Evolutionary conservation across 805 yeast species (phyloP).

Genomic region (Saccharomycopsis fodiens): DNA sequence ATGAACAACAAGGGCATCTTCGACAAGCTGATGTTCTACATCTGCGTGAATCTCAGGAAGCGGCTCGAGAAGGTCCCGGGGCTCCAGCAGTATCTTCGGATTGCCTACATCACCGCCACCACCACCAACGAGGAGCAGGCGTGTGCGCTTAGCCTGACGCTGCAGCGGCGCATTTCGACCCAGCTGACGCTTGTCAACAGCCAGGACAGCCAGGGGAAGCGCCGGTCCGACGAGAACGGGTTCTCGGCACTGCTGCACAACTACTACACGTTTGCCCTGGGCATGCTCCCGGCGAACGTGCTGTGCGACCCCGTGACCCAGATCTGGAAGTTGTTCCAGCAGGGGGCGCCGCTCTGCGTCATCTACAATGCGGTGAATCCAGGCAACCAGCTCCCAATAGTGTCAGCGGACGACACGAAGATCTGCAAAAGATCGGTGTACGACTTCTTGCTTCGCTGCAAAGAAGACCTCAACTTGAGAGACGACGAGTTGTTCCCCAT

Average conservation of each 20-base stretch:
- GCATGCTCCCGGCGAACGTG: constrained; percentile 64
- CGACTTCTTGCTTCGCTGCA: constrained; percentile 83
- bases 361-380: constrained; percentile 68
- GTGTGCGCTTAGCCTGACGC: constrained; percentile 33
- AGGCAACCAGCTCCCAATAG: constrained; percentile 45
- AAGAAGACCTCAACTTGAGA: constrained; percentile 60
- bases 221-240: constrained; percentile 26
- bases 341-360: constrained; percentile 87
- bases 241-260: constrained; percentile 28
- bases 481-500: constrained; percentile 85
- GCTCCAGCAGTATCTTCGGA: constrained; percentile 56
- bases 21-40: constrained; percentile 61
- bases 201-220: constrained; percentile 17
- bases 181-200: neutral
- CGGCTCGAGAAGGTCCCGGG: constrained; percentile 55
- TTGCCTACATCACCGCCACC: constrained; percentile 62
- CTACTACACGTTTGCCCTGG: constrained; percentile 61
- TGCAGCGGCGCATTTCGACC: constrained; percentile 23
- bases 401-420: constrained; percentile 73
- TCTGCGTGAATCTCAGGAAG: constrained; percentile 49
- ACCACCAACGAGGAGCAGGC: constrained; percentile 70
- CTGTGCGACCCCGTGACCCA: constrained; percentile 91
- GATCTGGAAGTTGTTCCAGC: constrained; percentile 79
- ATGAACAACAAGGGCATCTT: constrained; percentile 60
- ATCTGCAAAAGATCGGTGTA: constrained; percentile 85